Percentiles rank a stretch among this genome's conserved stretches.
Conservation (phyloP, 768 basidiomycete genomes). For the Cyathus striatus region DNA sequence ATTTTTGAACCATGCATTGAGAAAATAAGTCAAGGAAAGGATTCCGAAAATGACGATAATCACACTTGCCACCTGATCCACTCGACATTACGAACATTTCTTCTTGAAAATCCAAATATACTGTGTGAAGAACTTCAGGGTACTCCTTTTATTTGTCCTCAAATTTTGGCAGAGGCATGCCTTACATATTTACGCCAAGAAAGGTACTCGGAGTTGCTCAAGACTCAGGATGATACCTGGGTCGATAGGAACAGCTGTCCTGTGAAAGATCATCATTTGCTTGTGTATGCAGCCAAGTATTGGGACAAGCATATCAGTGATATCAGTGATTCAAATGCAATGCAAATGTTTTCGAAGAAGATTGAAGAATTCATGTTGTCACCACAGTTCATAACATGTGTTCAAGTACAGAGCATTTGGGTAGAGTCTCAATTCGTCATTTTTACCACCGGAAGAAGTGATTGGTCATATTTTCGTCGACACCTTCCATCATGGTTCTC, state of each 20-base stretch:
- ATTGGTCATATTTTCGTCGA: background rate
- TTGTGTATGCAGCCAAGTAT: conserved; percentile 22
- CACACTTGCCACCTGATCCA: conserved; percentile 19
- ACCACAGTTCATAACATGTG: conserved; percentile 21
- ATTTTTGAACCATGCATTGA: conserved; percentile 13
- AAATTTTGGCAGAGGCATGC: conserved; percentile 16
- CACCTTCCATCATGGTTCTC: conserved; percentile 21
- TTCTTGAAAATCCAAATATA: conserved; percentile 10
- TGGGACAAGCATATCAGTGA: conserved; percentile 24
- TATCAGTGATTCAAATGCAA: conserved; percentile 2
- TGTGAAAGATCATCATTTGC: conserved; percentile 18
- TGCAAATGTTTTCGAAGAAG: conserved; percentile 4
- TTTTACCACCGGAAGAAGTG: conserved; percentile 5
- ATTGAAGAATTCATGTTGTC: conserved; percentile 18
- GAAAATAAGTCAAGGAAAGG: conserved; percentile 2
- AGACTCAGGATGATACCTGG: conserved; percentile 12
- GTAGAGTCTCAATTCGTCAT: conserved; percentile 17
- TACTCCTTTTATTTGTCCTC: conserved; percentile 8
- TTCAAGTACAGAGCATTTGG: conserved; percentile 26
- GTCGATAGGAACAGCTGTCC: conserved; percentile 12
- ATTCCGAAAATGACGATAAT: conserved; percentile 5
- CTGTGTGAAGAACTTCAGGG: conserved; percentile 7
- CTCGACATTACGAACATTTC: conserved; percentile 18
- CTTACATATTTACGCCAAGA: conserved; percentile 17
- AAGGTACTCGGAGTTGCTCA: conserved; percentile 12